phyloP scores from a whole-genome alignment of 2,329 filamentous ascomycete species.

The Xylariaceae sp. region DNA sequence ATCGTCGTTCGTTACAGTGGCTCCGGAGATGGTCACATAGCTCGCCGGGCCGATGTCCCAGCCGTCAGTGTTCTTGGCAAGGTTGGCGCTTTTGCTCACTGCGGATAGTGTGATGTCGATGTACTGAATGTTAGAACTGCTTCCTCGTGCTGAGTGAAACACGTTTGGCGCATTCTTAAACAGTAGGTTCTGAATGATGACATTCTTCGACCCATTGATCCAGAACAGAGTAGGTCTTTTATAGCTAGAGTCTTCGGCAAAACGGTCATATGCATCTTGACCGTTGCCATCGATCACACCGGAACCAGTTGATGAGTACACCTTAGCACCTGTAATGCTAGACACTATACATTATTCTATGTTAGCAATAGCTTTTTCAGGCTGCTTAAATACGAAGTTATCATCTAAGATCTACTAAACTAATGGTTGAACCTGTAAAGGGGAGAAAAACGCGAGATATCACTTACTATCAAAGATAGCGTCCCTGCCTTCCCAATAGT shows the following conservation, averaged over 20 bases:
- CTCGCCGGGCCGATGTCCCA: conserved; percentile 24
- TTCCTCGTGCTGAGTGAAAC: conserved; percentile 21
- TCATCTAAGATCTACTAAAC: neutral
- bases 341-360: conserved; percentile 2
- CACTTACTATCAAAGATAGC: conserved; percentile 20
- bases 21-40: conserved; percentile 17
- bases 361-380: neutral
- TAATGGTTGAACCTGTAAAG: neutral
- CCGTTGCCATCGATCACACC: conserved; percentile 26
- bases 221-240: conserved; percentile 16
- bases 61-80: conserved; percentile 26
- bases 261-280: conserved; percentile 21
- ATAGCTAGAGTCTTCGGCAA: conserved; percentile 18
- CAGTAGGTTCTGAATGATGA: conserved; percentile 9
- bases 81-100: conserved; percentile 19
- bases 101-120: conserved; percentile 17
- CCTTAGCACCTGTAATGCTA: conserved; percentile 17
- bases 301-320: conserved; percentile 21
- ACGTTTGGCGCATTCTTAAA: conserved; percentile 26
- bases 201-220: conserved; percentile 15
- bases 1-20: conserved; percentile 19
- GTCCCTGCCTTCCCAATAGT: conserved; percentile 20
- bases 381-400: neutral
- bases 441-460: neutral
- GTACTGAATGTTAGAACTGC: conserved; percentile 17